Evolutionary conservation across 768 basidiomycete genomes (phyloP).

Genomic region (Lyophyllum decastes): DNA sequence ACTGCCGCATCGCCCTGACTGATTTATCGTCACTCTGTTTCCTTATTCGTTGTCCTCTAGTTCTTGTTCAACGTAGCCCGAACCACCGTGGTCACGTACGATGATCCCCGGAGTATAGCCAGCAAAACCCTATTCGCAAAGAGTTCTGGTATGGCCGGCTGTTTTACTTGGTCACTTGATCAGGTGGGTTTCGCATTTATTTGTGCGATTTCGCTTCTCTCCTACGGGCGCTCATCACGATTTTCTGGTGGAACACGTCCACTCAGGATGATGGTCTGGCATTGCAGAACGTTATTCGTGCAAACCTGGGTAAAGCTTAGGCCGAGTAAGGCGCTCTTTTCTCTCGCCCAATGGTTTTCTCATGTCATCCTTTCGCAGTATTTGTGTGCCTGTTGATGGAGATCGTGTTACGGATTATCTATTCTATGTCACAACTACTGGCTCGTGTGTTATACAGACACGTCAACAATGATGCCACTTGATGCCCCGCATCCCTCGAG

Average conservation of each 20-base stretch:
- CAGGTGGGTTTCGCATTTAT: slow-evolving; percentile 33
- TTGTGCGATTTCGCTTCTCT: not conserved
- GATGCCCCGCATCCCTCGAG: too few relatives aligned
- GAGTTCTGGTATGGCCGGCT: slow-evolving; percentile 49
- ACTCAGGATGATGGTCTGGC: slow-evolving; percentile 35
- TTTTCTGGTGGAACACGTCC: not conserved
- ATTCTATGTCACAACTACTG: not conserved
- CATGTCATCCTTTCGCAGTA: not conserved
- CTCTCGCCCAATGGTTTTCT: not conserved
- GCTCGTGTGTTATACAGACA: not conserved
- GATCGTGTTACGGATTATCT: not conserved
- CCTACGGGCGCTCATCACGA: not conserved
- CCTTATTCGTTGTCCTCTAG: slow-evolving; percentile 15
- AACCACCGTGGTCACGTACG: slow-evolving; percentile 65
- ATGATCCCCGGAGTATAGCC: slow-evolving; percentile 48
- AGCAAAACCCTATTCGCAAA: slow-evolving; percentile 62
- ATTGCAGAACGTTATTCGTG: slow-evolving; percentile 45
- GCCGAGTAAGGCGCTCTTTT: not conserved
- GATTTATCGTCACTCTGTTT: not conserved
- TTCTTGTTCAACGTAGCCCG: slow-evolving; percentile 44
- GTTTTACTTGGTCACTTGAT: slow-evolving; percentile 62
- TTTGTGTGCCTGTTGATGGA: not conserved
- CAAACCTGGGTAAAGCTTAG: slow-evolving; percentile 15
- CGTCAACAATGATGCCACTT: not conserved
- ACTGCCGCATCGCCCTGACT: not conserved